Conservation (phyloP, 495 filamentous ascomycete genomes). For the Lasiosphaeris hirsuta region DNA sequence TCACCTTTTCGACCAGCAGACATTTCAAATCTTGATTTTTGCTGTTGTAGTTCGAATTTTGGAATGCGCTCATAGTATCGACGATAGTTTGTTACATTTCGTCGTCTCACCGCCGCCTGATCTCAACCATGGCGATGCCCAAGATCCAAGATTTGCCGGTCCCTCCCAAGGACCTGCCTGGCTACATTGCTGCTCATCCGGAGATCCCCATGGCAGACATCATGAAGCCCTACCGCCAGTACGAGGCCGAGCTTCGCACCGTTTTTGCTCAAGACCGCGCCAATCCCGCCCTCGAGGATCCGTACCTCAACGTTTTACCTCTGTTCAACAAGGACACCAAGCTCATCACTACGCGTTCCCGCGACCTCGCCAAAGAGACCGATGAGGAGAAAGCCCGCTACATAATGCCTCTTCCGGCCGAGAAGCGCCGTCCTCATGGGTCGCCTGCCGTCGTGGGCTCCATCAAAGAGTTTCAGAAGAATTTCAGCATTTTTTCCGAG, state of each 20-base stretch:
- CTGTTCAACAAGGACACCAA: constrained; percentile 59
- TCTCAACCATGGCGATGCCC: no score
- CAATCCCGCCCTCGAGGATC: constrained; percentile 55
- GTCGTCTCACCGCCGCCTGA: no score
- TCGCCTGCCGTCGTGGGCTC: constrained; percentile 61
- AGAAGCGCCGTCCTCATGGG: constrained; percentile 55
- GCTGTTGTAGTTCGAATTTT: no score
- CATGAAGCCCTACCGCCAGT: constrained; percentile 64
- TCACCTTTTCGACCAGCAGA: no score
- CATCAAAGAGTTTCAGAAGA: constrained; percentile 66
- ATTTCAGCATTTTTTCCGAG: constrained; percentile 79
- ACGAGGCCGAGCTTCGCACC: constrained; percentile 64
- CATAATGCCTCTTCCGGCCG: constrained; percentile 61
- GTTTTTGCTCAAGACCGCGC: constrained; percentile 67
- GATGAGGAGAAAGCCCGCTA: constrained; percentile 61
- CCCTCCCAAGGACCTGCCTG: constrained; percentile 40
- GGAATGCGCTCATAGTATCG: no score
- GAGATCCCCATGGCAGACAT: constrained; percentile 53
- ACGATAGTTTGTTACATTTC: no score
- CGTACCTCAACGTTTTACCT: constrained; percentile 64
- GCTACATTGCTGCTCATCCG: constrained; percentile 48
- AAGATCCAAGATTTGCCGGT: constrained; percentile 33
- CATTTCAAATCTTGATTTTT: no score
- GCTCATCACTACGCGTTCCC: constrained; percentile 57
- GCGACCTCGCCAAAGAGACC: constrained; percentile 57